Evolutionary conservation across 139 green algal genomes (phyloP).

Genomic region (Trebouxia sp.): DNA sequence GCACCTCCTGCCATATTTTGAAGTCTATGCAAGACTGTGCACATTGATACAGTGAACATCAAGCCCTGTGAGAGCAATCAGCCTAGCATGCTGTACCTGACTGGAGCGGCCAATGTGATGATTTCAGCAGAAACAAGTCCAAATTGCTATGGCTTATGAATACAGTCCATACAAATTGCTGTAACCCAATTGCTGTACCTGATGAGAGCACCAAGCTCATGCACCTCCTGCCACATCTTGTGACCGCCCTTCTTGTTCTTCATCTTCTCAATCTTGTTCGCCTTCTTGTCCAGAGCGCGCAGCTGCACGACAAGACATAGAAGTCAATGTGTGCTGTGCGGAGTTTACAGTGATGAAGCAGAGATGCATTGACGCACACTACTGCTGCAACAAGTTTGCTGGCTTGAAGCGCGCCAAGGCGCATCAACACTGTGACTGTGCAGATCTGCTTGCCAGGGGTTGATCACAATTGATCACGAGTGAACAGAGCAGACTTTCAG

Average conservation of each 20-base stretch:
- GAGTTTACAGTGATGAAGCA: neutral
- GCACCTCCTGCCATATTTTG: constrained; percentile 74
- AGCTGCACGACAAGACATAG: constrained; percentile 29
- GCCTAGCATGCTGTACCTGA: too few relatives aligned
- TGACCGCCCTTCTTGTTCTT: constrained; percentile 84
- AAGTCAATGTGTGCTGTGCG: neutral
- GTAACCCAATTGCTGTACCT: too few relatives aligned
- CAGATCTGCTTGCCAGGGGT: too few relatives aligned
- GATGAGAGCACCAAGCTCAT: constrained; percentile 67
- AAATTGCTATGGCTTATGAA: too few relatives aligned
- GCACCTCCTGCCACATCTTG: constrained; percentile 74
- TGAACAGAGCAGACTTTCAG: too few relatives aligned
- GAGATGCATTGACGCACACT: neutral
- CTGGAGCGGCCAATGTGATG: too few relatives aligned
- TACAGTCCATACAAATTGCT: too few relatives aligned
- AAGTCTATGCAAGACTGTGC: too few relatives aligned
- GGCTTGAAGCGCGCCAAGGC: neutral
- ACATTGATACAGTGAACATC: too few relatives aligned
- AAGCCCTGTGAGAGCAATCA: too few relatives aligned
- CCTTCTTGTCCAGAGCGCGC: constrained; percentile 66
- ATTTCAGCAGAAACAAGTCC: too few relatives aligned
- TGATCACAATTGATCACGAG: too few relatives aligned
- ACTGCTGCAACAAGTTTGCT: neutral
- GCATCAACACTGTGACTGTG: neutral
- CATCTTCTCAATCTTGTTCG: constrained; percentile 79